phyloP scores from a whole-genome alignment of 306 rosid species.

The Acmispon strigosus region DNA sequence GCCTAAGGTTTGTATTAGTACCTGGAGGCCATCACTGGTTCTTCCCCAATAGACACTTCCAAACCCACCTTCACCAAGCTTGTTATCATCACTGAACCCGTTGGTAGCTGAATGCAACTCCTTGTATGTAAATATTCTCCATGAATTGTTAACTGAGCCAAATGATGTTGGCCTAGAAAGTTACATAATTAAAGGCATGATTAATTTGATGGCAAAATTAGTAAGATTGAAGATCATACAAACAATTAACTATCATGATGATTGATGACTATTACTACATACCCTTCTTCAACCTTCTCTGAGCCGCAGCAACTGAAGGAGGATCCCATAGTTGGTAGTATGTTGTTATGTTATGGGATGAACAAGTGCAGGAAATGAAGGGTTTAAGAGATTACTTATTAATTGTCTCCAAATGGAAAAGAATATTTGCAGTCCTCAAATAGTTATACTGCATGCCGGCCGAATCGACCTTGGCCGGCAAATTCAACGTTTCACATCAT shows the following conservation, averaged over 20 bases:
- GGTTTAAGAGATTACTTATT: neutral
- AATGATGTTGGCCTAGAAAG: conserved; percentile 34
- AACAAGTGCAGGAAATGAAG: neutral
- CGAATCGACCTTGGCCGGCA: conserved; percentile 79
- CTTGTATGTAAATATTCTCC: conserved; percentile 84
- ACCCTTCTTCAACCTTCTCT: conserved; percentile 65
- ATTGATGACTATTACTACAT: conserved; percentile 6
- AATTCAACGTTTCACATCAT: neutral
- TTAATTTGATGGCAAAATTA: neutral
- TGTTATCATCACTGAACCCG: conserved; percentile 68
- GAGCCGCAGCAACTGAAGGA: conserved; percentile 52
- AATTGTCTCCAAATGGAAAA: conserved; percentile 17
- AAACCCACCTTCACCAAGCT: conserved; percentile 90
- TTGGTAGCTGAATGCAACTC: conserved; percentile 79
- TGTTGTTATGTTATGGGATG: neutral
- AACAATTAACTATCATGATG: neutral
- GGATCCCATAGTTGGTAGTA: conserved; percentile 52
- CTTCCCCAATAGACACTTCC: conserved; percentile 89
- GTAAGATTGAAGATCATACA: neutral
- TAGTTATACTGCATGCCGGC: conserved; percentile 29
- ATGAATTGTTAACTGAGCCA: conserved; percentile 38
- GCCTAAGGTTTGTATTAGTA: neutral
- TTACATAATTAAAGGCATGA: neutral
- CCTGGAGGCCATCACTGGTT: conserved; percentile 73
- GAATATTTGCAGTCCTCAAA: neutral